phyloP scores from a whole-genome alignment of 441 rosid species.

The Hura crepitans region DNA sequence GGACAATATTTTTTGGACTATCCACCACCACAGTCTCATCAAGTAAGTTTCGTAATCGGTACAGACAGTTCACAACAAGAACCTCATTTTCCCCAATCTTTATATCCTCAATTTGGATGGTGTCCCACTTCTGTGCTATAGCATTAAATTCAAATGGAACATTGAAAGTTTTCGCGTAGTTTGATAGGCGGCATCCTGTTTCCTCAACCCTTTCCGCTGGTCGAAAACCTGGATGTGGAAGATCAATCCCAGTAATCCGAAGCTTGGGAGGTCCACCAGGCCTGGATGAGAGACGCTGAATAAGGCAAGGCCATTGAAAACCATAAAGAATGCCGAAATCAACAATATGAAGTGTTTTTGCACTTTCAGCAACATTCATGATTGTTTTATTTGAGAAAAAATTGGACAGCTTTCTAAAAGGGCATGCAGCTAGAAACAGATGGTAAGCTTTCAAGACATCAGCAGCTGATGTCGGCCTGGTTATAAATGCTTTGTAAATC shows the following conservation, averaged over 20 bases:
- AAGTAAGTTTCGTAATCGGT: conserved; percentile 53
- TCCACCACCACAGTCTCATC: conserved; percentile 70
- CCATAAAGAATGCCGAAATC: conserved; percentile 77
- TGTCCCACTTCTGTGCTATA: conserved; percentile 61
- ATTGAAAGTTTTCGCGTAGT: conserved; percentile 42
- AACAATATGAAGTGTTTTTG: conserved; percentile 42
- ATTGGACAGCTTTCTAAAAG: conserved; percentile 36
- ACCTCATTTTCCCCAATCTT: conserved; percentile 57
- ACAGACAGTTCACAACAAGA: conserved; percentile 58
- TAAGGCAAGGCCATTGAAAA: conserved; percentile 60
- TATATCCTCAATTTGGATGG: conserved; percentile 56
- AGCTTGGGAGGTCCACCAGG: conserved; percentile 54
- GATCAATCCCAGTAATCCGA: conserved; percentile 58
- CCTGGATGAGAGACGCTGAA: conserved; percentile 40
- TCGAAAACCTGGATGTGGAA: conserved; percentile 56
- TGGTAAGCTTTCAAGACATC: conserved; percentile 71
- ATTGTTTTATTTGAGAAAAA: conserved; percentile 41
- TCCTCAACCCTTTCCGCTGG: conserved; percentile 63
- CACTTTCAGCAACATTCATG: conserved; percentile 34
- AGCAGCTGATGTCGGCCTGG: conserved; percentile 49
- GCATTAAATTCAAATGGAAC: conserved; percentile 58
- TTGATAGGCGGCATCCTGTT: conserved; percentile 54
- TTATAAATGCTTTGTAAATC: conserved; percentile 39
- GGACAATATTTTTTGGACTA: conserved; percentile 61
- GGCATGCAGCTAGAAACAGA: conserved; percentile 36